phyloP scores from a whole-genome alignment of 208 protist genomes.

The Trypanosoma lewisi region DNA sequence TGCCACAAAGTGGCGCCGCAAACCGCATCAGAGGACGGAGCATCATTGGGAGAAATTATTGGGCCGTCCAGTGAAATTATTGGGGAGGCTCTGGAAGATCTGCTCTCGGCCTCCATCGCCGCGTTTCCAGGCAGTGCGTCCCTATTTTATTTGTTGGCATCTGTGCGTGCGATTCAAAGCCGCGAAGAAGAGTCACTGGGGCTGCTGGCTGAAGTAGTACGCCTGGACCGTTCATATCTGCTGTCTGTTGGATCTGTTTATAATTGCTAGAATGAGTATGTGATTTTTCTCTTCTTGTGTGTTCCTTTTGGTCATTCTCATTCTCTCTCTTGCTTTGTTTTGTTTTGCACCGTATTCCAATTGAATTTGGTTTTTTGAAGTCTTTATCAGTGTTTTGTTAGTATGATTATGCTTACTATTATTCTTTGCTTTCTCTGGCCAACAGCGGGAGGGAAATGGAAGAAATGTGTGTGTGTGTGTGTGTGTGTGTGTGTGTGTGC shows the following conservation, averaged over 20 bases:
- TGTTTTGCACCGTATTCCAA: not conserved
- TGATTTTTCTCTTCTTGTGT: too few relatives aligned
- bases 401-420: not conserved
- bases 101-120: constrained; percentile 2
- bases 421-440: too few relatives aligned
- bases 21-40: not conserved
- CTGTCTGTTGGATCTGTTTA: not conserved
- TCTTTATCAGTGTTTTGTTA: too few relatives aligned
- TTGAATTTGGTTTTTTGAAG: constrained; percentile 6
- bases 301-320: too few relatives aligned
- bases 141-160: constrained; percentile 16
- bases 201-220: constrained; percentile 12
- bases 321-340: too few relatives aligned
- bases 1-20: not conserved
- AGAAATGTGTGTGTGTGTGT: too few relatives aligned
- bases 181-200: constrained; percentile 13
- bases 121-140: constrained; percentile 5
- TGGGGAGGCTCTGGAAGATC: constrained; percentile 5
- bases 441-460: too few relatives aligned
- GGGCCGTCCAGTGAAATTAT: not conserved
- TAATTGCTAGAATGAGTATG: not conserved
- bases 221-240: constrained; percentile 19
- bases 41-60: not conserved
- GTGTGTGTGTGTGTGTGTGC: too few relatives aligned
- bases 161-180: constrained; percentile 11